Evolutionary conservation across 106 monocot species (phyloP).

Genomic region (Narthecium ossifragum): DNA sequence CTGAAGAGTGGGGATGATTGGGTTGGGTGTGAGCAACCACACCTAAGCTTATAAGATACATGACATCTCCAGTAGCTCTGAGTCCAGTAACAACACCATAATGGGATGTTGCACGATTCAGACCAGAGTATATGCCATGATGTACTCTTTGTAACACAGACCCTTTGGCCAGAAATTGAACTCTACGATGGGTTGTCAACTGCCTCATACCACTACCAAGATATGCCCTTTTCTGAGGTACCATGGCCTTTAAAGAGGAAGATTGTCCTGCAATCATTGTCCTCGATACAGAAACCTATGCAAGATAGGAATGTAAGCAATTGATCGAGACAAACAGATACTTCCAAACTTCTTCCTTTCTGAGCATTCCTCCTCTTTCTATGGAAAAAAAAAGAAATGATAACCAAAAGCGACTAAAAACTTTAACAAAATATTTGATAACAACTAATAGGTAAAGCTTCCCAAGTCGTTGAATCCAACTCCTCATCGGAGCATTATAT

Average conservation of each 20-base stretch:
- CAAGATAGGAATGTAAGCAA: constrained; percentile 15
- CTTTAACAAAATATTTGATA: no score
- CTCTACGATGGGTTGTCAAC: constrained; percentile 16
- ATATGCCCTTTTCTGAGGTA: constrained; percentile 20
- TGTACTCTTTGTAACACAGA: constrained; percentile 48
- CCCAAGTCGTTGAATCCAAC: constrained; percentile 36
- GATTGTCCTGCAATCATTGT: constrained; percentile 17
- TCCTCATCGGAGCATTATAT: constrained; percentile 39
- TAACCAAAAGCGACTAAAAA: no score
- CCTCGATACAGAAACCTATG: constrained; percentile 19
- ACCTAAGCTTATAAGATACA: constrained; percentile 97
- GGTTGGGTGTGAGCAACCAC: no score
- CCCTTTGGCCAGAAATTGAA: constrained; percentile 16
- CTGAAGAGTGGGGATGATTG: no score
- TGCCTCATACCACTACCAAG: constrained; percentile 32
- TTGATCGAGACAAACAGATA: not conserved
- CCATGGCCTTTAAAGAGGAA: constrained; percentile 10
- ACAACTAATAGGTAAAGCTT: no score
- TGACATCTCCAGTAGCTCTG: constrained; percentile 79
- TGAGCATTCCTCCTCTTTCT: no score
- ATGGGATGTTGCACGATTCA: constrained; percentile 80
- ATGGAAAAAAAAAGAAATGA: no score
- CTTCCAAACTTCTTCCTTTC: no score
- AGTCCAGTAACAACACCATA: constrained; percentile 93
- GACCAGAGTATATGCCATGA: constrained; percentile 74